Base-by-base conservation (phyloP, 2,329 filamentous ascomycete species). In the Botrytis fabae region DNA sequence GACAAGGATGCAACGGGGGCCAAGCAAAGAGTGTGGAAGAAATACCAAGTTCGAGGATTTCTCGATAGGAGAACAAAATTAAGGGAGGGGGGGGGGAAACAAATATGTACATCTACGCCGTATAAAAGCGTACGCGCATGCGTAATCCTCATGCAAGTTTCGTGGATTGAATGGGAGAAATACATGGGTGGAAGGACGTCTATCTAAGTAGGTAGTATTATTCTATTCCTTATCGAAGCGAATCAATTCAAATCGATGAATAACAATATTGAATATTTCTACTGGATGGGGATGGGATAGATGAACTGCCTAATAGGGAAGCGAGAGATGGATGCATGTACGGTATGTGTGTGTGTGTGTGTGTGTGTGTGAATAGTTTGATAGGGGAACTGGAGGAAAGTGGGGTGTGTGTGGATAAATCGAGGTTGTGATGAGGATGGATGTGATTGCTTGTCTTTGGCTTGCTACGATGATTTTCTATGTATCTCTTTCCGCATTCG, bases 81-180 rank as follows among this genome's bases (percentile, higher is more conserved):
- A 16, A 51, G 25, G 25, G 16, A 28, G 6, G 25, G 7, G 6
- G 2, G n/a, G 2, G n/a, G 2, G 12, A 5, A 0, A 12, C 2
- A 54, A 16, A 28, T 28, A 28, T 28, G 28, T 28, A 54, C 14
- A n/a, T 54, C n/a, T 28, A 54, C n/a, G 51, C n/a, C 14, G 51
- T 28, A 9, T 5, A 8, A 18, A n/a, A 18, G 14, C 51, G 14
- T 54, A 28, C n/a, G 6, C 28, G 14, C 14, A 1, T 54, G 51
- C 51, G 51, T 54, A 54, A 54, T 54, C n/a, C 51, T 18, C 6
- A 28, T 54, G 51, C 12, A 28, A 6, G 8, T 14, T 3, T 16
- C 16, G 25, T n/a, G 10, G 14, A n/a, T n/a, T 1, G 4, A 16
- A 16, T 54, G 25, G 48, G 8, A 51, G 22, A 25, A 25, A 4